Evolutionary conservation across 2,329 filamentous ascomycete species (phyloP).

Genomic region (Calonectria hawksworthii): DNA sequence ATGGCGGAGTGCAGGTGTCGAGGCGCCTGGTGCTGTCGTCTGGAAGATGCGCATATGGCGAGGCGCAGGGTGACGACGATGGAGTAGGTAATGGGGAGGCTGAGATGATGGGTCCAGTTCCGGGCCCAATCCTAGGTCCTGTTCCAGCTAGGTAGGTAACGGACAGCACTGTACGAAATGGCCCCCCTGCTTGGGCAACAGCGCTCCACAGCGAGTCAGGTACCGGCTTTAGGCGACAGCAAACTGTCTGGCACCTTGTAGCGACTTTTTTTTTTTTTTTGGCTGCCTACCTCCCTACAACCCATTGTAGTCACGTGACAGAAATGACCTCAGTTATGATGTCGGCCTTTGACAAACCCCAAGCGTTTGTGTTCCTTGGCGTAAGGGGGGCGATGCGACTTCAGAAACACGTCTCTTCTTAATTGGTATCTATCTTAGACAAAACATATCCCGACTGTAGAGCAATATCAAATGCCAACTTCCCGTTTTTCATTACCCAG

Average conservation of each 20-base stretch:
- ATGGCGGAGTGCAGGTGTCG: constrained; percentile 27
- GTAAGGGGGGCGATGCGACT: background rate
- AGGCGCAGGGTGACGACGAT: constrained; percentile 48
- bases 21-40: constrained; percentile 39
- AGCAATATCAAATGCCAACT: background rate
- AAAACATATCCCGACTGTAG: background rate
- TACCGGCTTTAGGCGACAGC: constrained; percentile 42
- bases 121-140: constrained; percentile 38
- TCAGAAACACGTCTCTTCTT: background rate
- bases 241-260: constrained; percentile 30
- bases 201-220: constrained; percentile 29
- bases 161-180: constrained; percentile 30
- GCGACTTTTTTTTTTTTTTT: constrained; percentile 2
- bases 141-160: constrained; percentile 28
- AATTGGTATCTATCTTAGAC: background rate
- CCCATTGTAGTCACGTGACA: constrained; percentile 36
- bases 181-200: constrained; percentile 16
- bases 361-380: constrained; percentile 1
- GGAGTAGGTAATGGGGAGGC: constrained; percentile 42
- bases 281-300: background rate
- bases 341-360: background rate
- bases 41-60: constrained; percentile 42
- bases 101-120: constrained; percentile 45
- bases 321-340: background rate
- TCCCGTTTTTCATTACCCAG: constrained; percentile 9